Base-by-base conservation (phyloP, 495 filamentous ascomycete genomes). In the Aspergillus saccharolyticus region DNA sequence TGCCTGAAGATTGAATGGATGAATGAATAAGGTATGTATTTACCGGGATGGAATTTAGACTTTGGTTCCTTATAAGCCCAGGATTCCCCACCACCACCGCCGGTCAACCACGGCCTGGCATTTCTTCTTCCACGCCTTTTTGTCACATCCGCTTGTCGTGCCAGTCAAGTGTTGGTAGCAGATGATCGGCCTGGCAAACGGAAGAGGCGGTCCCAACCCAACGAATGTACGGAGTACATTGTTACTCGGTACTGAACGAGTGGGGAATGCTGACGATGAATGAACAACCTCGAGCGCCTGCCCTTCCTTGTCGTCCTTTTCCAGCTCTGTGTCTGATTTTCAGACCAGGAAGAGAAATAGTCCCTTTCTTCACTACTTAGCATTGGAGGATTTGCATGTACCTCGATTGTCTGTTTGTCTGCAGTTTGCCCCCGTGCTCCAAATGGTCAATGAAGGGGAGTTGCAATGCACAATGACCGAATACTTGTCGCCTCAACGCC, bases 401-500 rank as follows among this genome's bases (percentile, higher is more conserved):
- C 25, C 25, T 28, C 3, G 25, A 28, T 3, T 28, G 25, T 44
- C 30, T 16, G n/a, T 43, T 19, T 16, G 28, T 15, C 28, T 53
- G 14, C 22, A 25, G 20, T 53, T 43, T 22, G 42, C 15, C 51
- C 22, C 24, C 33, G 9, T 1, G 21, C 46, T 24, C 18, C 8
- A 3, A 20, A 47, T 33, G 9, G 47, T 30, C 9, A n/a, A 28
- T 28, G 24, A 30, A 15, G 8, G 21, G 47, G 12, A 50, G 47
- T n/a, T 28, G 17, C 30, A 50, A 25, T 50, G 47, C 47, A 50
- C 28, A 24, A 30, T 17, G 17, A 50, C 47, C 47, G 15, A 50
- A 55, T 57, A 14, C 25, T 39, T 57, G 33, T 56, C 33, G 24
- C 24, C 33, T 56, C 19, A 39, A 39, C 25, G 25, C 9, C 3